Conservation (phyloP, 495 filamentous ascomycete genomes). For the Penicillium canariense region DNA sequence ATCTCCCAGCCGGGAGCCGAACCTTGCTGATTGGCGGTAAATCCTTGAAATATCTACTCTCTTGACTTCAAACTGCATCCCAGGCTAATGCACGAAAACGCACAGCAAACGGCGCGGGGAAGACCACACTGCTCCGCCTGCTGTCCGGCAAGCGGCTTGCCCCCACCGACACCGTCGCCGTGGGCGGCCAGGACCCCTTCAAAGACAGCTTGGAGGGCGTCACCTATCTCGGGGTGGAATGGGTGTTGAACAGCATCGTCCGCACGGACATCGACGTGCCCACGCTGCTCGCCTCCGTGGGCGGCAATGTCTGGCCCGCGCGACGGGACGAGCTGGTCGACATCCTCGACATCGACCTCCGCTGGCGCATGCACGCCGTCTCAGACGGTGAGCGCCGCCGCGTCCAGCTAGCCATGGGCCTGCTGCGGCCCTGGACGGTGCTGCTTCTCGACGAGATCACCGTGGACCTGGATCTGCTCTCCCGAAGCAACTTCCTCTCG, state of each 20-base stretch:
- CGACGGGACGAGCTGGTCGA: constrained; percentile 81
- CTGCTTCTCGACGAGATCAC: constrained; percentile 96
- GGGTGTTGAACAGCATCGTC: constrained; percentile 97
- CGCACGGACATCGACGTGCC: constrained; percentile 90
- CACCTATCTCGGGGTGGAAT: constrained; percentile 94
- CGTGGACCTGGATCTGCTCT: constrained; percentile 89
- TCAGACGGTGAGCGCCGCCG: constrained; percentile 86
- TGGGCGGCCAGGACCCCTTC: constrained; percentile 88
- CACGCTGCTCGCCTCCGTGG: constrained; percentile 79
- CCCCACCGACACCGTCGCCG: constrained; percentile 64
- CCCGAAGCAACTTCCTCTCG: constrained; percentile 75
- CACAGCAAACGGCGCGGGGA: constrained; percentile 90
- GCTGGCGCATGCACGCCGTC: constrained; percentile 94
- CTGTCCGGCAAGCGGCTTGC: constrained; percentile 92
- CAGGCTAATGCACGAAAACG: constrained; percentile 4
- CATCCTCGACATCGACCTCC: constrained; percentile 87
- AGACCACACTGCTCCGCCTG: constrained; percentile 89
- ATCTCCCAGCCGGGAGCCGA: constrained; percentile 77
- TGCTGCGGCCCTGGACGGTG: constrained; percentile 89
- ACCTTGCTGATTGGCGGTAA: constrained; percentile 89
- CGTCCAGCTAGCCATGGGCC: constrained; percentile 94
- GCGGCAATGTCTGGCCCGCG: constrained; percentile 75
- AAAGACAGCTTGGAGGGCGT: constrained; percentile 83
- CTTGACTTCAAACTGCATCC: neutral
- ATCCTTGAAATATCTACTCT: constrained; percentile 1